These are phyloP conservation scores for Umbelopsis sp. DNA, from an alignment of 192 early-diverging fungal species.

Conservation along the genomic window DNA sequence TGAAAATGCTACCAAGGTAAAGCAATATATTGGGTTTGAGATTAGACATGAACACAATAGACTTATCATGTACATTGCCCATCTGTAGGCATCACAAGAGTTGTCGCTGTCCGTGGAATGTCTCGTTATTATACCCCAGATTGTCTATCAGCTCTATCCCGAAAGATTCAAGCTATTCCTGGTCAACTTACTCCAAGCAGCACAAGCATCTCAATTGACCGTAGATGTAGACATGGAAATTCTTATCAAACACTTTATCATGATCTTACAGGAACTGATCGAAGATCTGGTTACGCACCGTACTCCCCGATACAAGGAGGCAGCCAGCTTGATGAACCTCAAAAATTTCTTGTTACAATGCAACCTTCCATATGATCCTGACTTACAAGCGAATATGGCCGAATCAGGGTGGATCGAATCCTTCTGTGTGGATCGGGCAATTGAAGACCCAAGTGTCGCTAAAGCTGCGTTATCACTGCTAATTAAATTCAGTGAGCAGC, in stretches of 20 bases:
- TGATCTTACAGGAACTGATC: slow-evolving; percentile 9
- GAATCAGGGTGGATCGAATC: slow-evolving; percentile 45
- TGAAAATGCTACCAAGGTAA: slow-evolving; percentile 6
- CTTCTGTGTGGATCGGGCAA: slow-evolving; percentile 42
- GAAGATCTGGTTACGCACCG: slow-evolving; percentile 27
- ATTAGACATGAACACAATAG: too few species aligned
- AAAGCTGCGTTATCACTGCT: slow-evolving; percentile 45
- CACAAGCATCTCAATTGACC: slow-evolving; percentile 4
- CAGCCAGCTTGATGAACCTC: slow-evolving; percentile 41
- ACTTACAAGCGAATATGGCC: slow-evolving; percentile 27
- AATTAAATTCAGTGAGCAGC: slow-evolving; percentile 41
- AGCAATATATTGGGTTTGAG: not conserved
- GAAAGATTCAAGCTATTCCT: not conserved
- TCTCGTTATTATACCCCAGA: slow-evolving; percentile 1
- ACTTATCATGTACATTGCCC: too few species aligned
- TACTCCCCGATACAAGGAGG: slow-evolving; percentile 49
- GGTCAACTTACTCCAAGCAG: slow-evolving; percentile 14
- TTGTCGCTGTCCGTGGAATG: not conserved
- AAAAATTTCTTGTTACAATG: slow-evolving; percentile 45
- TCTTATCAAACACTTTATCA: not conserved
- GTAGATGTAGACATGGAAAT: not conserved
- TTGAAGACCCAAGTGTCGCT: slow-evolving; percentile 46
- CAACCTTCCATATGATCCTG: slow-evolving; percentile 19
- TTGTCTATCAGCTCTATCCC: not conserved
- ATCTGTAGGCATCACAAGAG: not conserved